phyloP scores from a whole-genome alignment of 225 moss, liverwort and hornwort genomes.

The Sphagnum contortum region DNA sequence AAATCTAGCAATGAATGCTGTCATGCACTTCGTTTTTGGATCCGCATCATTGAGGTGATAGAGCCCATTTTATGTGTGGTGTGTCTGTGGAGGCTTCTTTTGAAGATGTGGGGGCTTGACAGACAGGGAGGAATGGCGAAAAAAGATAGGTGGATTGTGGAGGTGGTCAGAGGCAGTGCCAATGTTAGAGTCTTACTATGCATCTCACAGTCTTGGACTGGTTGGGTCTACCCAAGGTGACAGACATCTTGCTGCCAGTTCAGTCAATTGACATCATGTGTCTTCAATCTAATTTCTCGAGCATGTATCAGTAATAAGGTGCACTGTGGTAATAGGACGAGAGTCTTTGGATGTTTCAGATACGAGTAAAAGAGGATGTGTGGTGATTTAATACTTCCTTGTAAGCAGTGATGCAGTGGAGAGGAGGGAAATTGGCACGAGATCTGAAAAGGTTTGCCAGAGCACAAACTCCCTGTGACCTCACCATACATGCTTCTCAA shows the following conservation, averaged over 20 bases:
- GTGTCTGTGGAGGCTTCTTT: no score
- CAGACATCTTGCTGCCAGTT: background rate
- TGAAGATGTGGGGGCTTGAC: constrained; percentile 1
- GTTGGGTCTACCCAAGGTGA: constrained; percentile 32
- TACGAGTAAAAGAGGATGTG: no score
- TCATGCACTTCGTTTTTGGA: no score
- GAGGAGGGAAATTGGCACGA: constrained; percentile 27
- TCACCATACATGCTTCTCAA: constrained; percentile 24
- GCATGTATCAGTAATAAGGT: no score
- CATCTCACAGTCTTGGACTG: constrained; percentile 27
- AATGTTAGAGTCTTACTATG: constrained; percentile 32
- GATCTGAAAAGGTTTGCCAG: constrained; percentile 26
- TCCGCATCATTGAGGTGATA: no score
- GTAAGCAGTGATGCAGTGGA: constrained; percentile 34
- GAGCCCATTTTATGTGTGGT: no score
- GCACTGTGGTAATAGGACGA: background rate
- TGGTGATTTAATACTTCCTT: background rate
- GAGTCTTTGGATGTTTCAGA: background rate
- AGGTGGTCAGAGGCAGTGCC: constrained; percentile 53
- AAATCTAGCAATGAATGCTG: no score
- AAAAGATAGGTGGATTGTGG: constrained; percentile 48
- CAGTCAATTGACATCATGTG: no score
- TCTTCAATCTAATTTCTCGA: no score
- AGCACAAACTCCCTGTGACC: constrained; percentile 12
- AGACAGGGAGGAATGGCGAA: constrained; percentile 44